phyloP scores from a whole-genome alignment of 1,284 basidiomycete genomes.

The Papiliotrema flavescens region DNA sequence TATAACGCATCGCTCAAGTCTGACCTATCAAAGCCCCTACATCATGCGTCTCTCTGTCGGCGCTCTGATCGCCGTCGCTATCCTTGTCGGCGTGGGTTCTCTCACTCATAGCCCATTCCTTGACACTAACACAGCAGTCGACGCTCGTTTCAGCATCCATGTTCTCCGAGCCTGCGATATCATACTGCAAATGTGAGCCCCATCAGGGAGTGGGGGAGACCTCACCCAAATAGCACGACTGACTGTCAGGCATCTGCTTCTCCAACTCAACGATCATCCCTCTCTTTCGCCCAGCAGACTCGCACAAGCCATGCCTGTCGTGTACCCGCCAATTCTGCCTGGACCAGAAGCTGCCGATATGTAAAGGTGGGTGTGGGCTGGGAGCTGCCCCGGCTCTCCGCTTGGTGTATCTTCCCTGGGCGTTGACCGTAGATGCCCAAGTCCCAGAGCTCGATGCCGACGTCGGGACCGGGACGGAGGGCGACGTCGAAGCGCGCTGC shows the following conservation, averaged over 20 bases:
- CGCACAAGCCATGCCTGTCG: conserved; percentile 80
- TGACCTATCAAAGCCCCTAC: too few relatives aligned
- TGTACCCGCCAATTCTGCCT: conserved; percentile 95
- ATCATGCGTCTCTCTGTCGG: too few relatives aligned
- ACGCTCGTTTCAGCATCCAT: conserved; percentile 11
- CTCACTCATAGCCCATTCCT: neutral
- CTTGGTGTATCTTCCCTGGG: neutral
- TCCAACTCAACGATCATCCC: conserved; percentile 82
- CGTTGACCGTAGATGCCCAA: conserved; percentile 59
- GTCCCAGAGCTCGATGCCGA: conserved; percentile 84
- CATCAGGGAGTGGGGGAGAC: too few relatives aligned
- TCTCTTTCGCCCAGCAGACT: conserved; percentile 73
- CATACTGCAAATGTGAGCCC: conserved; percentile 49
- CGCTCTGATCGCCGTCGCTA: too few relatives aligned
- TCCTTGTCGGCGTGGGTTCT: neutral
- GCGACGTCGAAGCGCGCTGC: conserved; percentile 90
- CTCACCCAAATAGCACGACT: neutral
- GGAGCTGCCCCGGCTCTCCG: neutral
- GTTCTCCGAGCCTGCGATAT: conserved; percentile 37
- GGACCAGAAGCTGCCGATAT: conserved; percentile 84
- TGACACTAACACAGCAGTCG: neutral
- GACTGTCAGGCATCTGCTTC: conserved; percentile 76
- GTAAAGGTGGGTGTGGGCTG: conserved; percentile 46
- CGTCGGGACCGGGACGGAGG: conserved; percentile 91
- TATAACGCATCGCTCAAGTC: too few relatives aligned